These are phyloP conservation scores for Rosa persica DNA, from an alignment of 306 rosid genomes.

Conservation along the genomic window DNA sequence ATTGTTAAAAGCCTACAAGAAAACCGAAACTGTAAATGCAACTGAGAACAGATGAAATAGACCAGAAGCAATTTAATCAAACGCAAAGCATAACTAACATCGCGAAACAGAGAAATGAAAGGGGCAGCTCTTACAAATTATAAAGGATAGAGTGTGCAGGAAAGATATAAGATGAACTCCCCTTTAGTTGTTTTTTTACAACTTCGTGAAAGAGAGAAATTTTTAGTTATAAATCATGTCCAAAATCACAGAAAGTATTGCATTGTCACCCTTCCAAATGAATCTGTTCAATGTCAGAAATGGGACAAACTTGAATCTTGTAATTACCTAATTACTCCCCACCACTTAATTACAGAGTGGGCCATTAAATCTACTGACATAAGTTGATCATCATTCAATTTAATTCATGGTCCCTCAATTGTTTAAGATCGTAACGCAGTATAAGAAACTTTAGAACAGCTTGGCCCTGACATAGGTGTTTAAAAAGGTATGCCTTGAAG, in stretches of 20 bases:
- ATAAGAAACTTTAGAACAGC: neutral
- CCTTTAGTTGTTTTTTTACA: neutral
- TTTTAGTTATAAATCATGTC: neutral
- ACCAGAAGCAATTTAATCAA: neutral
- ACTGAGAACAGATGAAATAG: constrained; percentile 7
- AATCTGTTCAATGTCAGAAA: neutral
- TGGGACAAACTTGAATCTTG: neutral
- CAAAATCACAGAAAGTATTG: neutral
- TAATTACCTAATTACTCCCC: neutral
- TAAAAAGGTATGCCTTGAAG: neutral
- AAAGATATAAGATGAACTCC: neutral
- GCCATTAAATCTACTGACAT: neutral
- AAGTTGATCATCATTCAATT: neutral
- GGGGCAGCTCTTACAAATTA: neutral
- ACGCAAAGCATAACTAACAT: neutral
- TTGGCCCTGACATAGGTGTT: neutral
- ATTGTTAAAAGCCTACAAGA: constrained; percentile 66
- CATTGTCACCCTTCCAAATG: neutral
- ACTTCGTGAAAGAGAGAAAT: neutral
- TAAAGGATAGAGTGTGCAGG: neutral
- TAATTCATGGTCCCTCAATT: neutral
- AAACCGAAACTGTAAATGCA: constrained; percentile 18
- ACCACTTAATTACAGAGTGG: neutral
- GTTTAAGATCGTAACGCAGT: neutral
- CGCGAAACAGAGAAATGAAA: neutral